Evolutionary conservation across 306 rosid genomes (phyloP), one percentile per base, ranked within the genome.

Genomic region (Vigna angularis): DNA sequence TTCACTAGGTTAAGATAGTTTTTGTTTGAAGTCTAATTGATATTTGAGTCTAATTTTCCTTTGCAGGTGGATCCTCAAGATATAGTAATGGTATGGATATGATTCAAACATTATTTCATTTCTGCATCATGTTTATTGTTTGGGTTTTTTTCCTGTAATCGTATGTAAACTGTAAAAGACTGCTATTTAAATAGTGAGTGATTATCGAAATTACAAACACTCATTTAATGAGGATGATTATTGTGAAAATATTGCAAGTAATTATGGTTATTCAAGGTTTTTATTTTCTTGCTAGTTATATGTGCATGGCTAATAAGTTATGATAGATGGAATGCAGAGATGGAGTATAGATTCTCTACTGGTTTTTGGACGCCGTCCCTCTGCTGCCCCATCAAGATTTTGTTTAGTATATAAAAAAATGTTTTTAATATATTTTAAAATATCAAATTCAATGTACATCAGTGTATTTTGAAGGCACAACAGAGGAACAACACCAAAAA

Each of bases 11-110:
- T 22, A 20, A 50, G 40, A 59, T 44, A 17, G 42, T 56, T 79
- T 11, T 62, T 42, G 17, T 47, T 75, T 48, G 74, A 66, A 50
- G 24, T 78, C 58, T 75, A 45, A 80, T 48, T 88, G 82, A 75
- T 82, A 49, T 40, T 64, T 48, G 4, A 51, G 30, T 32, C 28
- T 76, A 55, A 53, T 68, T 75, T 75, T 66, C 53, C 24, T 79
- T 71, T 83, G 78, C 93, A 96, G 99, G 99, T 95, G 90, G 99
- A 95, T 90, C 99, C 96, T 74, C 98, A 95, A 91, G 99, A 95
- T 81, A 93, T 96, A 22, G 98, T 96, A 73, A 96, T 88, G 99
- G 99, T 96, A 89, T 3, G 96, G 48, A 68, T 73, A 16, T 26
- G 16, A 79, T 73, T 32, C 52, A 72, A 74, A 71, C n/a, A 66